Percentiles rank a stretch among this genome's conserved stretches.
Conservation (phyloP, 2,329 filamentous ascomycete species). For the Penicillium sp. region DNA sequence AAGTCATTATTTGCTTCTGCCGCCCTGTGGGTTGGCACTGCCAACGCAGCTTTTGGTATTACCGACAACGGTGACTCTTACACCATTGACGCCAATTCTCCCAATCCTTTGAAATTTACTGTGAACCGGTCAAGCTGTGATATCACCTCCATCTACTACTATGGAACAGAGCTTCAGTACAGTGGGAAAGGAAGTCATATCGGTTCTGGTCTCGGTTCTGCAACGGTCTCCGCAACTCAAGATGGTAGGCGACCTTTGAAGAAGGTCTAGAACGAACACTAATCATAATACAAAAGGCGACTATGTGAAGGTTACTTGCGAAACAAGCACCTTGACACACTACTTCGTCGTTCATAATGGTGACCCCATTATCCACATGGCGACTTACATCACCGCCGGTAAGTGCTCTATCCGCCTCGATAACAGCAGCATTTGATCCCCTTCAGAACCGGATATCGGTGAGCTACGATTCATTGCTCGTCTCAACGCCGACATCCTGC, state of each 20-base stretch:
- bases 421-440: slow-evolving; percentile 1
- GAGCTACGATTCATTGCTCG: slow-evolving; percentile 70
- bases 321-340: slow-evolving; percentile 64
- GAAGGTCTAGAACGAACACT: not conserved
- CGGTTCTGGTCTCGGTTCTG: slow-evolving; percentile 62
- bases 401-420: slow-evolving; percentile 16
- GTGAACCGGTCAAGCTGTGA: slow-evolving; percentile 63
- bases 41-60: slow-evolving; percentile 35
- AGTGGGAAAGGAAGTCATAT: slow-evolving; percentile 59
- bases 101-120: slow-evolving; percentile 57
- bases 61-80: slow-evolving; percentile 36
- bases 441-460: slow-evolving; percentile 56
- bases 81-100: slow-evolving; percentile 55
- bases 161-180: slow-evolving; percentile 65
- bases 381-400: slow-evolving; percentile 63
- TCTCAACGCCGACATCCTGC: slow-evolving; percentile 57
- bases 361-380: slow-evolving; percentile 65
- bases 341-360: slow-evolving; percentile 67
- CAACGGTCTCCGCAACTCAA: slow-evolving; percentile 57
- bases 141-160: slow-evolving; percentile 67
- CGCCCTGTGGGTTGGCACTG: slow-evolving; percentile 27
- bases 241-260: slow-evolving; percentile 27
- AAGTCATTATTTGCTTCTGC: slow-evolving; percentile 24
- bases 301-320: slow-evolving; percentile 67
- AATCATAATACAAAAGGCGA: slow-evolving; percentile 22